Evolutionary conservation across 2,329 filamentous ascomycete genomes (phyloP).

Genomic region (Epichloe coenophiala): DNA sequence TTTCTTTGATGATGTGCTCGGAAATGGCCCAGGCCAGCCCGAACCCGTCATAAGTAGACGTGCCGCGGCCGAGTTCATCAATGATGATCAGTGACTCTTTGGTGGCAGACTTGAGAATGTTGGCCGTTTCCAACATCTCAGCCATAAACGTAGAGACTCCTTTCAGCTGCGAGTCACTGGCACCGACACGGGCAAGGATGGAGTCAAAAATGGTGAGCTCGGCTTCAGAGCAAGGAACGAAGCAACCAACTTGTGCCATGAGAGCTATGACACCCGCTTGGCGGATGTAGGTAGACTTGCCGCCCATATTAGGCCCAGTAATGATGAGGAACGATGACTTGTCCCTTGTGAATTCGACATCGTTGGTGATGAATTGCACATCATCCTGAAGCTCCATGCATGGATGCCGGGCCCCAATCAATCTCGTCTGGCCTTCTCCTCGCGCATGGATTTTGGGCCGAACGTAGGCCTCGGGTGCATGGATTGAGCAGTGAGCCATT

Average conservation of each 20-base stretch:
- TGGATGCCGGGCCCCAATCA: conserved; percentile 90
- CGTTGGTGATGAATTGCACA: conserved; percentile 96
- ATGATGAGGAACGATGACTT: conserved; percentile 89
- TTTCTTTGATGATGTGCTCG: conserved; percentile 92
- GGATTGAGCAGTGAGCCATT: conserved; percentile 83
- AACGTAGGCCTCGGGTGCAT: conserved; percentile 84
- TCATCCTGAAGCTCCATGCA: conserved; percentile 99
- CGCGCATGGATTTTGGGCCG: conserved; percentile 82
- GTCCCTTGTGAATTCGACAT: conserved; percentile 67
- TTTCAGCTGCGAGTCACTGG: conserved; percentile 92
- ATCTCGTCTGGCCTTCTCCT: conserved; percentile 72
- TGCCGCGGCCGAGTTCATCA: conserved; percentile 90
- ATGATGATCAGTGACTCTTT: conserved; percentile 96
- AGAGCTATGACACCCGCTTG: conserved; percentile 94
- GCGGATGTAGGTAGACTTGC: conserved; percentile 95
- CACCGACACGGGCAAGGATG: conserved; percentile 89
- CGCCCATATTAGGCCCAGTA: conserved; percentile 97
- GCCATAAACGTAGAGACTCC: conserved; percentile 99
- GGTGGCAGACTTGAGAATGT: conserved; percentile 94
- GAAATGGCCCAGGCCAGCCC: conserved; percentile 98
- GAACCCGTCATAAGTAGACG: conserved; percentile 96
- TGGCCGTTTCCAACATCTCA: conserved; percentile 97
- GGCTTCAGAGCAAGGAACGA: conserved; percentile 81
- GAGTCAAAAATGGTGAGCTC: conserved; percentile 98
- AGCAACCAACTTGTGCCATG: conserved; percentile 94